Evolutionary conservation across 257 asterid genomes (phyloP).

Genomic region (Nicotiana paniculata): DNA sequence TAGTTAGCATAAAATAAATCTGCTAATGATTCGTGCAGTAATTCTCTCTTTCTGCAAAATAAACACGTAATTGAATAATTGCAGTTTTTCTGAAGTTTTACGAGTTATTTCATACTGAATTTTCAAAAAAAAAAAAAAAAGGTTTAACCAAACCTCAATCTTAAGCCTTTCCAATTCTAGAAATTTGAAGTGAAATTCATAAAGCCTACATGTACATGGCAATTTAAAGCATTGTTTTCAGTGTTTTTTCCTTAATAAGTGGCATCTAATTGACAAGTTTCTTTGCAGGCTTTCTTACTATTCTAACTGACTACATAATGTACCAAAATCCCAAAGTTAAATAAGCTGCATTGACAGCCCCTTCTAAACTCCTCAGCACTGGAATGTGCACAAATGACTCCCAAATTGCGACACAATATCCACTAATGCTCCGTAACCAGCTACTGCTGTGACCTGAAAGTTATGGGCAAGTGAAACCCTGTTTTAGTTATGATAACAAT

Average conservation of each 20-base stretch:
- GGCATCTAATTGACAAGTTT: not conserved
- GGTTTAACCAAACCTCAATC: too few relatives aligned
- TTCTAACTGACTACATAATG: not conserved
- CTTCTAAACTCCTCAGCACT: constrained; percentile 45
- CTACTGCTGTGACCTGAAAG: constrained; percentile 65
- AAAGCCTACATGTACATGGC: not conserved
- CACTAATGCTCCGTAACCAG: constrained; percentile 94
- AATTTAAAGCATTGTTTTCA: not conserved
- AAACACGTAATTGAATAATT: too few relatives aligned
- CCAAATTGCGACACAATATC: constrained; percentile 90
- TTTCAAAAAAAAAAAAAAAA: too few relatives aligned
- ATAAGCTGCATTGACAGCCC: constrained; percentile 3
- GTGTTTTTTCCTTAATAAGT: not conserved
- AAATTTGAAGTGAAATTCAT: not conserved
- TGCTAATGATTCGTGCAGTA: too few relatives aligned
- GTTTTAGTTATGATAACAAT: not conserved
- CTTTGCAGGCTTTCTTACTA: not conserved
- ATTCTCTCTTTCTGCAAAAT: too few relatives aligned
- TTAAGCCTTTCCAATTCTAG: too few relatives aligned
- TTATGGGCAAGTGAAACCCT: not conserved
- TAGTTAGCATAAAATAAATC: too few relatives aligned
- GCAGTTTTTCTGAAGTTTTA: too few relatives aligned
- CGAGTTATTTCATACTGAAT: too few relatives aligned
- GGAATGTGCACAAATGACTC: constrained; percentile 82
- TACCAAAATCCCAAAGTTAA: not conserved